Percentiles rank a stretch among this genome's conserved stretches.
Conservation (phyloP, 2,329 filamentous ascomycete species). For the Cordyceps cateniannulata region DNA sequence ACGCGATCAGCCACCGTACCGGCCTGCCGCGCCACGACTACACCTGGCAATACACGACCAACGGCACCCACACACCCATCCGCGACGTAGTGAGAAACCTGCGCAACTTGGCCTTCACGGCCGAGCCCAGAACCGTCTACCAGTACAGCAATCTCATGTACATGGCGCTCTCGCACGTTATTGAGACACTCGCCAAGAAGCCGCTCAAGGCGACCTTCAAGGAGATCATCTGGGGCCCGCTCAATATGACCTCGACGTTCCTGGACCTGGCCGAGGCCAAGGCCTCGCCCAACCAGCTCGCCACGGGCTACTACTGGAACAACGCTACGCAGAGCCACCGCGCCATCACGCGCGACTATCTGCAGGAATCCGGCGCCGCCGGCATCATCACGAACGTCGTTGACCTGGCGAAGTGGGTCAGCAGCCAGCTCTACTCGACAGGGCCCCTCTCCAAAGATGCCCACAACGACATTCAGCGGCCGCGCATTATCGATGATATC, state of each 20-base stretch:
- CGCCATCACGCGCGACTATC: not conserved
- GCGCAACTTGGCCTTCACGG: constrained; percentile 33
- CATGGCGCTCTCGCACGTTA: constrained; percentile 30
- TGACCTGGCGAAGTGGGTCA: constrained; percentile 1
- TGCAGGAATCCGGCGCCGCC: not conserved
- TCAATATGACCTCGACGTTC: constrained; percentile 35
- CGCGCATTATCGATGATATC: not conserved
- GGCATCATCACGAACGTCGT: constrained; percentile 3
- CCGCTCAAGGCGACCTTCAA: constrained; percentile 31
- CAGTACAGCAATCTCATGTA: constrained; percentile 44
- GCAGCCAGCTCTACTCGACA: not conserved
- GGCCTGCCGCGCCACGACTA: constrained; percentile 39
- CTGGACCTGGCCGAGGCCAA: constrained; percentile 16
- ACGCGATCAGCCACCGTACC: constrained; percentile 41
- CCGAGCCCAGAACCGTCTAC: constrained; percentile 32
- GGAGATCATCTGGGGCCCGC: constrained; percentile 30
- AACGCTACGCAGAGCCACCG: not conserved
- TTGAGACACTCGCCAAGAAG: constrained; percentile 28
- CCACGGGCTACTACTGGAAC: constrained; percentile 2
- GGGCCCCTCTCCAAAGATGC: not conserved
- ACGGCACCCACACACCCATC: constrained; percentile 18
- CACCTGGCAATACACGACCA: not conserved
- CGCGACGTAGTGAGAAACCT: constrained; percentile 29
- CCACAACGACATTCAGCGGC: not conserved
- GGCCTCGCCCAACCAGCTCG: not conserved